A percentile compares a stretch with the other conserved stretches of the same genome.
phyloP scores from a whole-genome alignment of 1,284 basidiomycete species.

The Kwoniella shivajii region DNA sequence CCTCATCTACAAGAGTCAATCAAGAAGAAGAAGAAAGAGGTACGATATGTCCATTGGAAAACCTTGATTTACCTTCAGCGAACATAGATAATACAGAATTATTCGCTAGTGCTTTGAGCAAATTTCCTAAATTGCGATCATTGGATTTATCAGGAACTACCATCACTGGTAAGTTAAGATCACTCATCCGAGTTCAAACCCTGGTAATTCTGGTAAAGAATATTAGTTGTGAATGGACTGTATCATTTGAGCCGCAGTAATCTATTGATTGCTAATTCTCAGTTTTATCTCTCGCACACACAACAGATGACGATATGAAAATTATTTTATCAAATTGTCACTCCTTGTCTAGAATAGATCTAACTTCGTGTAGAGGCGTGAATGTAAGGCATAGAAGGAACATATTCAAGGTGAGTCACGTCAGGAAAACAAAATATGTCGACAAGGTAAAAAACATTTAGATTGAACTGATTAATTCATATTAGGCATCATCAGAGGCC shows the following conservation, averaged over 20 bases:
- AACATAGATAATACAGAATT: conserved; percentile 12
- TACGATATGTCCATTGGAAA: conserved; percentile 20
- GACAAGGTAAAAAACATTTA: too few relatives aligned
- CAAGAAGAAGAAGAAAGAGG: neutral
- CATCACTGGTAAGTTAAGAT: conserved; percentile 24
- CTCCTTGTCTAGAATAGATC: conserved; percentile 27
- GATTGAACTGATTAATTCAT: too few relatives aligned
- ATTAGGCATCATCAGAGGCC: too few relatives aligned
- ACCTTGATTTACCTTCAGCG: conserved; percentile 25
- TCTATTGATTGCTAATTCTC: too few relatives aligned
- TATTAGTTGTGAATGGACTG: too few relatives aligned
- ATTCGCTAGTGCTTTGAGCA: conserved; percentile 11
- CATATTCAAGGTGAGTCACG: conserved; percentile 37
- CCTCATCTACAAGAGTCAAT: neutral
- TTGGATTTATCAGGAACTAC: conserved; percentile 35
- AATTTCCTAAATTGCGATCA: conserved; percentile 21
- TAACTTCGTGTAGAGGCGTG: conserved; percentile 40
- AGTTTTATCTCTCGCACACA: too few relatives aligned
- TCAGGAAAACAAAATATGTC: too few relatives aligned
- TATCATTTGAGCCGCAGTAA: too few relatives aligned
- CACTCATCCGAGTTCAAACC: neutral
- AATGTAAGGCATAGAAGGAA: conserved; percentile 36
- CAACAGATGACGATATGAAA: conserved; percentile 31
- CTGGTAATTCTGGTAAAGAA: too few relatives aligned
- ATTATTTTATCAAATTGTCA: conserved; percentile 29